Evolutionary conservation across 331 rosid species (phyloP).

Genomic region (Prunus yedoensis): DNA sequence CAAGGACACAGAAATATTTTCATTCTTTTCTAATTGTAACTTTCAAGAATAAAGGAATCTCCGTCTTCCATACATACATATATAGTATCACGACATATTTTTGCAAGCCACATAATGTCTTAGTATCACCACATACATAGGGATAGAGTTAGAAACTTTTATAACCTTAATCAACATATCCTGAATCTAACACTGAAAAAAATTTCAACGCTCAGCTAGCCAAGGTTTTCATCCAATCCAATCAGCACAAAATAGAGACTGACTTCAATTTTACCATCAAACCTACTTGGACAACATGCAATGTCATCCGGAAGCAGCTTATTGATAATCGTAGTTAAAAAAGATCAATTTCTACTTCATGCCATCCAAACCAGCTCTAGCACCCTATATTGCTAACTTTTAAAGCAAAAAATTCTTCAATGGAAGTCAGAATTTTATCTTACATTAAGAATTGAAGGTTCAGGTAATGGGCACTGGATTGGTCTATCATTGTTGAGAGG

Average conservation of each 20-base stretch:
- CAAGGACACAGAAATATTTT: no score
- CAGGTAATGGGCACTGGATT: constrained; percentile 85
- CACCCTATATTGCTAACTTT: background rate
- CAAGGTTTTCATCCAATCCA: background rate
- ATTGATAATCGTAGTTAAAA: background rate
- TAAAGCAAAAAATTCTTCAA: constrained; percentile 5
- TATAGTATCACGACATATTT: background rate
- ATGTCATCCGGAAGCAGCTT: background rate
- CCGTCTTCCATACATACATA: background rate
- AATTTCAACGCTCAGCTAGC: background rate
- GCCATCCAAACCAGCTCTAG: background rate
- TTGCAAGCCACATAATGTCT: background rate
- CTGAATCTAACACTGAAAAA: constrained; percentile 1
- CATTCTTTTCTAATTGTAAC: background rate
- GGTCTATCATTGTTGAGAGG: constrained; percentile 84
- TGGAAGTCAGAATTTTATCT: constrained; percentile 30
- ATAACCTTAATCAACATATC: background rate
- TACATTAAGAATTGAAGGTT: constrained; percentile 96
- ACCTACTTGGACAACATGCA: background rate
- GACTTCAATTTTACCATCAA: background rate
- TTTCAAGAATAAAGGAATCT: background rate
- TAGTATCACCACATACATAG: no score
- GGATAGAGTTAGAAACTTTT: background rate
- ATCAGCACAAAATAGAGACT: background rate
- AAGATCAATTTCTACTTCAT: background rate